Percentiles rank a stretch among this genome's conserved stretches.
Conservation (phyloP, 2,329 filamentous ascomycete genomes). For the Penicillium verrucosum region DNA sequence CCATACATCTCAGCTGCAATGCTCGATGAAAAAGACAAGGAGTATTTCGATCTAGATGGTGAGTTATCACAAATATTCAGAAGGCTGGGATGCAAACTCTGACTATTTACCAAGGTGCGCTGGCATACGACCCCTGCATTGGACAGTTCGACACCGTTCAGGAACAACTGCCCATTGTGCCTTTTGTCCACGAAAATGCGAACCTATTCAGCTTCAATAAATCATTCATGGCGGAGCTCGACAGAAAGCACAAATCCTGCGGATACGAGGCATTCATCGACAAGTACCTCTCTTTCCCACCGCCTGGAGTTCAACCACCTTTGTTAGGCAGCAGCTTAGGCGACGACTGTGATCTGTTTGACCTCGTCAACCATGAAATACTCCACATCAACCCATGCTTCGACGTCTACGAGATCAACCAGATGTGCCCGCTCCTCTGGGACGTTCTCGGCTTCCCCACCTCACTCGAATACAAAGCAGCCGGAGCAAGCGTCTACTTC, state of each 20-base stretch:
- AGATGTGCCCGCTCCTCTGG: slow-evolving; percentile 67
- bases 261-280: slow-evolving; percentile 47
- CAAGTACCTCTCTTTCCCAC: slow-evolving; percentile 55
- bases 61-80: slow-evolving; percentile 18
- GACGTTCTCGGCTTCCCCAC: slow-evolving; percentile 65
- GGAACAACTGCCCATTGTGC: slow-evolving; percentile 38
- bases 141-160: slow-evolving; percentile 35
- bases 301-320: slow-evolving; percentile 54
- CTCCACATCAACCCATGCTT: slow-evolving; percentile 70
- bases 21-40: slow-evolving; percentile 64
- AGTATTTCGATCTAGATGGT: slow-evolving; percentile 65
- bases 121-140: slow-evolving; percentile 71
- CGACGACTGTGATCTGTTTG: slow-evolving; percentile 57
- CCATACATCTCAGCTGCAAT: slow-evolving; percentile 74
- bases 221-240: slow-evolving; percentile 42
- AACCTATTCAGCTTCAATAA: slow-evolving; percentile 47
- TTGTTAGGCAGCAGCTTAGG: slow-evolving; percentile 47
- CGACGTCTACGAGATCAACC: slow-evolving; percentile 70
- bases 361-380: slow-evolving; percentile 55
- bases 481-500: slow-evolving; percentile 64
- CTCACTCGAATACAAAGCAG: slow-evolving; percentile 55
- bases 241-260: slow-evolving; percentile 43
- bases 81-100: not conserved
- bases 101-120: slow-evolving; percentile 38
- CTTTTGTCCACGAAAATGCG: slow-evolving; percentile 43